A percentile compares a stretch with the other conserved stretches of the same genome.
phyloP scores from a whole-genome alignment of 2,329 filamentous ascomycete species.

The Ophiostoma perfectum region DNA sequence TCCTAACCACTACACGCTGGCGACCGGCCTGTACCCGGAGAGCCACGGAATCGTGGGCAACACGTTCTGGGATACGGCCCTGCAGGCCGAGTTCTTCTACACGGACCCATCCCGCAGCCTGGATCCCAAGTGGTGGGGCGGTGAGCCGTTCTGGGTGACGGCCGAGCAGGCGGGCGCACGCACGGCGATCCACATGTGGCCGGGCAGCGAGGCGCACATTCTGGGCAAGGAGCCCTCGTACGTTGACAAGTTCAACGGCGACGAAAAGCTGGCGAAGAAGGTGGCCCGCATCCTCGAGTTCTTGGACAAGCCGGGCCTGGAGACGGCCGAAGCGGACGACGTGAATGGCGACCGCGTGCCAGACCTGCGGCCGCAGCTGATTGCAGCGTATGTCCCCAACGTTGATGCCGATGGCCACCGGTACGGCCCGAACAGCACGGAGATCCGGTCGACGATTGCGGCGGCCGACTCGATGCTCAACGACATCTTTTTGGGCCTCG shows the following conservation, averaged over 20 bases:
- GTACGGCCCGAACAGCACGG: conserved; percentile 91
- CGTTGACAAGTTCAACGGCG: conserved; percentile 77
- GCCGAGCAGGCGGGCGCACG: conserved; percentile 76
- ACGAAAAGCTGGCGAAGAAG: conserved; percentile 69
- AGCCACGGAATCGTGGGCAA: conserved; percentile 91
- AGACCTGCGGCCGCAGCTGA: conserved; percentile 73
- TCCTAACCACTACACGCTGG: conserved; percentile 90
- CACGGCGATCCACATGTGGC: conserved; percentile 96
- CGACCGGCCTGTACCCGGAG: conserved; percentile 88
- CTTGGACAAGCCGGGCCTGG: conserved; percentile 72
- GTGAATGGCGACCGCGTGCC: conserved; percentile 30
- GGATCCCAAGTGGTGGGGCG: conserved; percentile 88
- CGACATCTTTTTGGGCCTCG: conserved; percentile 66
- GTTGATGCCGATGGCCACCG: conserved; percentile 82
- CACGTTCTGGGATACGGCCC: conserved; percentile 80
- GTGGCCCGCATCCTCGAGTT: conserved; percentile 74
- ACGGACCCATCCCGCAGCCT: conserved; percentile 71
- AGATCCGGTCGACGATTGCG: conserved; percentile 72
- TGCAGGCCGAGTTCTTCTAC: conserved; percentile 80
- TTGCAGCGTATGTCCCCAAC: conserved; percentile 90
- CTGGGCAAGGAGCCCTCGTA: conserved; percentile 68
- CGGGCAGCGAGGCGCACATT: conserved; percentile 86
- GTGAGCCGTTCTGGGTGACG: conserved; percentile 89
- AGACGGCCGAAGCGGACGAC: conserved; percentile 47
- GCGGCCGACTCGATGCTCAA: conserved; percentile 80